Evolutionary conservation across 345 rosid species (phyloP), one percentile per base, ranked within the genome.

Genomic region (Salix dunnii): DNA sequence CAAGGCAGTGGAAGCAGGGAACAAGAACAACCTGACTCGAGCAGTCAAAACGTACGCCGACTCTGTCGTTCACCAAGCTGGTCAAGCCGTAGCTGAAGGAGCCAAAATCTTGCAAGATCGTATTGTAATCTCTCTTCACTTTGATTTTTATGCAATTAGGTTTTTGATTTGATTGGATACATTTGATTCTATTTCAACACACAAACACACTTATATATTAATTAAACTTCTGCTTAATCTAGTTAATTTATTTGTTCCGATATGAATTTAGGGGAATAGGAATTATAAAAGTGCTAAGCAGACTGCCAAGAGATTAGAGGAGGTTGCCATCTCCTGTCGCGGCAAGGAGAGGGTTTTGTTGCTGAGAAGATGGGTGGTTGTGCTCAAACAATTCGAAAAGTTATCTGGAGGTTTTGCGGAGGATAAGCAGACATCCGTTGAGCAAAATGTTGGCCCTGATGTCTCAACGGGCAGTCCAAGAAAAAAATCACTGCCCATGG

Each of bases 41-140:
- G 88, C 92, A 77, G 93, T 96, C 82, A 90, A 78, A 86, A 93
- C 86, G 89, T 91, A 90, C 60, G 97, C 98, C 42, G 99, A 96
- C 88, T 73, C 96, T 84, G 97, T 96, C 82, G 98, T 91, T 71
- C 98, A 95, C 18, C 98, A 93, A 13, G 99, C 99, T 30, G 99
- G 98, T 8, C 98, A 93, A 76, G 97, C 98, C 79, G 97, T 96
- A 62, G 92, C 92, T 21, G 99, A 88, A 81, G 99, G 99, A 74
- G 97, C 99, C 78, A 96, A 93, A 88, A 86, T 96, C 85, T 72
- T 96, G 66, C 99, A 96, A 71, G 98, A 96, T 87, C 96, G 97
- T 79, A 90, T 96, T 77, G 99, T 95, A 86, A 86, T 49, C 67
- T 74, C 76, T 55, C 16, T 58, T n/a, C 11, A 23, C 63, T 58